A percentile compares a stretch with the other conserved stretches of the same genome.
These are phyloP conservation scores for Plenodomus lindquistii DNA, from an alignment of 2,329 filamentous ascomycete genomes.

Conservation along the genomic window DNA sequence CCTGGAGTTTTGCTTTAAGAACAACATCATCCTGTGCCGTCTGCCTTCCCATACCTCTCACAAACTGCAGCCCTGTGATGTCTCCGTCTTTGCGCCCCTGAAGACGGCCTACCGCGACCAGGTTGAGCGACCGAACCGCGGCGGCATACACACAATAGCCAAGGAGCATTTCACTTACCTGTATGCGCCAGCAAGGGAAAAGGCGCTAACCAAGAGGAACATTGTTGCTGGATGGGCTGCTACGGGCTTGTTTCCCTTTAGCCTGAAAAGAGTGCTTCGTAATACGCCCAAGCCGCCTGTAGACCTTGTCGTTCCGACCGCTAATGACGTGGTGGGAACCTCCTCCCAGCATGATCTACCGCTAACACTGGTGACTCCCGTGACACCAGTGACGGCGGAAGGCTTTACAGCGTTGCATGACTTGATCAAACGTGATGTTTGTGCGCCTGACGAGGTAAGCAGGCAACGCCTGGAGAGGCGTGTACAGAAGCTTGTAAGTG, in stretches of 20 bases:
- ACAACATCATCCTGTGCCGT: slow-evolving; percentile 25
- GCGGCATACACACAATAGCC: slow-evolving; percentile 6
- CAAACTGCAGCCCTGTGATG: slow-evolving; percentile 18
- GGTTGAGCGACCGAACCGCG: slow-evolving; percentile 4
- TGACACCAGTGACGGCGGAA: neutral
- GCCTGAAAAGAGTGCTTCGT: too few species aligned
- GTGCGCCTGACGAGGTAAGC: neutral
- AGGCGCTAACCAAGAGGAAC: slow-evolving; percentile 26
- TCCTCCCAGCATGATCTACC: too few species aligned
- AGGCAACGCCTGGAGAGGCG: neutral
- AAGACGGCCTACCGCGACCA: slow-evolving; percentile 17
- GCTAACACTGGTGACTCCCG: too few species aligned
- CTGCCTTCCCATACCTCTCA: slow-evolving; percentile 16
- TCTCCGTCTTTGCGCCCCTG: slow-evolving; percentile 7
- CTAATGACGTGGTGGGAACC: too few species aligned
- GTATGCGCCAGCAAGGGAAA: slow-evolving; percentile 20
- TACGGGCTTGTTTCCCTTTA: slow-evolving; percentile 29
- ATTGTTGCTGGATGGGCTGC: slow-evolving; percentile 26
- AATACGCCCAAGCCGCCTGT: too few species aligned
- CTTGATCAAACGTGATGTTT: neutral
- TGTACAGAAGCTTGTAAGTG: neutral
- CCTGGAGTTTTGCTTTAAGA: slow-evolving; percentile 36
- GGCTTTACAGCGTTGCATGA: neutral
- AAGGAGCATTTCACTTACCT: slow-evolving; percentile 18
- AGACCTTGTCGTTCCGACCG: too few species aligned